Base-by-base conservation (phyloP, 768 basidiomycete genomes). In the Boletus rufocinnamomeus region DNA sequence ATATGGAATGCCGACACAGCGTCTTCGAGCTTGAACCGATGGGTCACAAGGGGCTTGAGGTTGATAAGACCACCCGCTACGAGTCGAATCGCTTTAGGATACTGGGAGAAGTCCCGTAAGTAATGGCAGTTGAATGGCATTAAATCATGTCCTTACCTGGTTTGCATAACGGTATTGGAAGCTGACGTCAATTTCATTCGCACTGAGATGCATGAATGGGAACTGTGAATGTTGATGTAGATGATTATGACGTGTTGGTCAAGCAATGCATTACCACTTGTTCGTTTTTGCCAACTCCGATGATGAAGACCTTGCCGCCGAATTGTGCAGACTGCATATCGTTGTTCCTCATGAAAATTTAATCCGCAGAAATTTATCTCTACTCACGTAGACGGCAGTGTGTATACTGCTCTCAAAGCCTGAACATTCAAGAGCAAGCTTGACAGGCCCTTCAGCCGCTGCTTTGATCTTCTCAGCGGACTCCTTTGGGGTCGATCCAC, bases 1-100 rank as follows among this genome's bases (percentile, higher is more conserved):
- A 87, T 80, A 63, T 92, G 84, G 76, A 95, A 95, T 2, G 93
- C 93, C 50, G 84, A 75, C 9, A 86, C 80, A 0, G 91, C 88
- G 34, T 88, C 81, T 62, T 89, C 87, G 19, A 95, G 80, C 21
- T 77, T 61, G 70, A 90, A 90, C 14, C 84, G 78, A 63, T 90
- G 89, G 30, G 89, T 89, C n/a, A 93, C 87, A 53, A 94, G 82
- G 62, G 90, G 88, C 61, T 87, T 86, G 57, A 93, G 74, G 63
- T 90, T 78, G 52, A 87, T 82, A 23, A 95, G 74, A 30, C 85
- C 82, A 23, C 86, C 84, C 41, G 88, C 85, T n/a, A 95, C 81
- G 10, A 95, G 84, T 5, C 87, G 82, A 57, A 95, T 84, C 3
- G 93, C 93, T 66, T 89, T 91, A 11, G 91, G 91, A 73, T 93